Conservation (phyloP, 805 yeast genomes). For the Metschnikowia continentalis region DNA sequence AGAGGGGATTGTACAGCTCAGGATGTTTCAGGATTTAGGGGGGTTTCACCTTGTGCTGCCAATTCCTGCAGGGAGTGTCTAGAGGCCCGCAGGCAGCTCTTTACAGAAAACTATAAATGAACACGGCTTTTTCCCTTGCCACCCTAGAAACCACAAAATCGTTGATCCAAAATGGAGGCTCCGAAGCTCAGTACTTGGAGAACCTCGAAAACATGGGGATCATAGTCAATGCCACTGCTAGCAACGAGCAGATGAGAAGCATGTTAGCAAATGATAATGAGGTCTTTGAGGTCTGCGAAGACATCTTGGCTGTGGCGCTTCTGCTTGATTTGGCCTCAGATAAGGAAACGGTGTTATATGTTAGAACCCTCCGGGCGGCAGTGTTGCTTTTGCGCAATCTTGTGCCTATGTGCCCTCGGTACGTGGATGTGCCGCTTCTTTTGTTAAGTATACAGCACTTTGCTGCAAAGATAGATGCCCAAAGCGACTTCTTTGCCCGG, state of each 20-base stretch:
- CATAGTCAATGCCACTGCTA: slow-evolving; percentile 1
- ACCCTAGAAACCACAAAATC: not conserved
- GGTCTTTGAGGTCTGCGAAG: slow-evolving; percentile 6
- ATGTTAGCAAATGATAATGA: slow-evolving; percentile 1
- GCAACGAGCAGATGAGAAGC: not conserved
- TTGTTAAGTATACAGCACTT: slow-evolving; percentile 9
- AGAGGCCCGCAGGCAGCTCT: not conserved
- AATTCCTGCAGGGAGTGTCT: not conserved
- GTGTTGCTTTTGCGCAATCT: slow-evolving; percentile 48
- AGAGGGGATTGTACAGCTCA: not conserved
- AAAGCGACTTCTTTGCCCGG: slow-evolving; percentile 1
- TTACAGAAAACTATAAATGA: slow-evolving; percentile 2
- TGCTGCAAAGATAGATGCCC: not conserved
- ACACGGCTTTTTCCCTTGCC: not conserved
- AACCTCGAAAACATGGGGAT: slow-evolving; percentile 1
- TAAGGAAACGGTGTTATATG: slow-evolving; percentile 6
- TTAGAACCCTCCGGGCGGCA: slow-evolving; percentile 44
- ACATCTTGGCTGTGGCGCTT: slow-evolving; percentile 9
- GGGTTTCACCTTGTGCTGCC: not conserved
- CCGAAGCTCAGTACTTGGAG: not conserved
- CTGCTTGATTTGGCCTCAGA: slow-evolving; percentile 1
- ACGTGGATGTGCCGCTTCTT: slow-evolving; percentile 5
- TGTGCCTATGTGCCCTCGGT: slow-evolving; percentile 23
- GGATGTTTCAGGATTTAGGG: not conserved
- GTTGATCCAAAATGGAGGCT: slow-evolving; percentile 5